These are phyloP conservation scores for Przewalskia tangutica DNA, from an alignment of 257 asterid species.

Conservation along the genomic window DNA sequence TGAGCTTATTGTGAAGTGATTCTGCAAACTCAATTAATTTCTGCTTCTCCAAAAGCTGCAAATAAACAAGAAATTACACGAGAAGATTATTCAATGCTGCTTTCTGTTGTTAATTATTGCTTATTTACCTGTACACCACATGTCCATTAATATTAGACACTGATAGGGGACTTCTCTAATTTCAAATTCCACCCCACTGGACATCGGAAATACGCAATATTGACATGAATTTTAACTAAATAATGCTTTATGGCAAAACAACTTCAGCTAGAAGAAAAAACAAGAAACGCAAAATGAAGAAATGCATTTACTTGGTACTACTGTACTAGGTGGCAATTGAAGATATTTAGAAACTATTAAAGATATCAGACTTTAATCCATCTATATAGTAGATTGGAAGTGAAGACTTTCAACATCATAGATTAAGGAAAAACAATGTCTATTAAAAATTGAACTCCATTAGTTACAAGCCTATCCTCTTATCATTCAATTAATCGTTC, in stretches of 20 bases:
- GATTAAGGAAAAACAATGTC: background rate
- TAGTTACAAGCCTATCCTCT: background rate
- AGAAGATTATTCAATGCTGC: background rate
- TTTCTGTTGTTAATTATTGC: background rate
- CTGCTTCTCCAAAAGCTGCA: slow-evolving; percentile 96
- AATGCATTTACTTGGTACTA: background rate
- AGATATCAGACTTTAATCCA: background rate
- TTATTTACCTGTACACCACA: background rate
- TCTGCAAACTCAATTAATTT: slow-evolving; percentile 86
- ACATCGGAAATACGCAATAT: background rate
- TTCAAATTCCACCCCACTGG: background rate
- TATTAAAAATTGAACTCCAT: background rate
- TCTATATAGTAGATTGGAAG: background rate
- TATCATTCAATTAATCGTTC: background rate
- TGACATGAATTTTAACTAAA: background rate
- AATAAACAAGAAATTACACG: slow-evolving; percentile 18
- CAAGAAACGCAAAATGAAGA: background rate
- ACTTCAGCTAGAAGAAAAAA: background rate
- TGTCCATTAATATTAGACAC: background rate
- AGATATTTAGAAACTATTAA: background rate
- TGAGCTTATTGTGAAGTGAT: slow-evolving; percentile 91
- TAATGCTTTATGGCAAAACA: background rate
- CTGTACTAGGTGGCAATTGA: background rate
- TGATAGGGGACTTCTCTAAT: background rate
- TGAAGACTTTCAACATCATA: background rate